Conservation (phyloP, 2,329 filamentous ascomycete species). For the Stemphylium vesicarium region DNA sequence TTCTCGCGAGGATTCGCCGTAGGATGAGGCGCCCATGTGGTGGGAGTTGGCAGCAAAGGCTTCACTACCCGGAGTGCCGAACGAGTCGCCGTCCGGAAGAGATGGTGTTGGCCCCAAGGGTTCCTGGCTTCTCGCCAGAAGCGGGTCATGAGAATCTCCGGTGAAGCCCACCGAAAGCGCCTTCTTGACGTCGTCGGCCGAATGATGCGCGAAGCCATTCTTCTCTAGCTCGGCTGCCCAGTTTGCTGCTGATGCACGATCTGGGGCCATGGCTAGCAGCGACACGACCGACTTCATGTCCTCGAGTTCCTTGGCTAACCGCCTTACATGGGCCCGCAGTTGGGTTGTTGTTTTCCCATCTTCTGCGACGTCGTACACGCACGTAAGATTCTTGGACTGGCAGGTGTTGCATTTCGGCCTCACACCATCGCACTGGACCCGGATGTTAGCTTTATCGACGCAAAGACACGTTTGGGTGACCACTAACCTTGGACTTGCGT, state of each 20-base stretch:
- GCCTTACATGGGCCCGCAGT: conserved; percentile 46
- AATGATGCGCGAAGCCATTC: conserved; percentile 48
- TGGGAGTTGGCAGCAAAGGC: conserved; percentile 28
- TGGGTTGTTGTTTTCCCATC: conserved; percentile 49
- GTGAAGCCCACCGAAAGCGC: conserved; percentile 41
- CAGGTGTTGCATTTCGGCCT: conserved; percentile 50
- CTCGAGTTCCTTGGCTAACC: conserved; percentile 47
- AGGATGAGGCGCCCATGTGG: conserved; percentile 38
- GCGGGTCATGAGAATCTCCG: background rate
- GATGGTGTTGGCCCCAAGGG: conserved; percentile 27
- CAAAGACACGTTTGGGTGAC: background rate
- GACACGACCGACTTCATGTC: conserved; percentile 49
- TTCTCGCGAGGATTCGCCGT: conserved; percentile 42
- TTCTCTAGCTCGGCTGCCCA: conserved; percentile 48
- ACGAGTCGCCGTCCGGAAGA: conserved; percentile 33
- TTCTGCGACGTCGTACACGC: conserved; percentile 49
- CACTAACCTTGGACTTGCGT: conserved; percentile 47
- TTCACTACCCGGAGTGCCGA: conserved; percentile 37
- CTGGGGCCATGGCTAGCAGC: conserved; percentile 43
- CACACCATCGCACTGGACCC: conserved; percentile 45
- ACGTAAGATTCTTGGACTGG: conserved; percentile 46
- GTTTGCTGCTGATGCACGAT: conserved; percentile 42
- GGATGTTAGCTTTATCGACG: no score
- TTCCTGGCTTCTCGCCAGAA: conserved; percentile 29
- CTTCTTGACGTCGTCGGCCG: conserved; percentile 45